phyloP scores from a whole-genome alignment of 805 yeast genomes.

The Candida odintsovae region DNA sequence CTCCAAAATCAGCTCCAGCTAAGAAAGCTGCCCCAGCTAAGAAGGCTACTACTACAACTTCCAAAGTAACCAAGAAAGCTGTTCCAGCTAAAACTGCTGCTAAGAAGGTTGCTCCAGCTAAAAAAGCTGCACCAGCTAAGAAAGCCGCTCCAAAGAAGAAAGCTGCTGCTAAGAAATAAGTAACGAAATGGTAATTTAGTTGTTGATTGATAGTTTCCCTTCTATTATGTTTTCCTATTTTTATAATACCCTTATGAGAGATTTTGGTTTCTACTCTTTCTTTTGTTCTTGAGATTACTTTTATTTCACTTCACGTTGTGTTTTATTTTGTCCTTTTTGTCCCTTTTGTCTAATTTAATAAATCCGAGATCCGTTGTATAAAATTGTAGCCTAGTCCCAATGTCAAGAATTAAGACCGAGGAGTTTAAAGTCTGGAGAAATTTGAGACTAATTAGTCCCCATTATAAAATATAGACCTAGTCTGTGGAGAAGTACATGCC shows the following conservation, averaged over 20 bases:
- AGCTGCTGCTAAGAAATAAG: constrained; percentile 10
- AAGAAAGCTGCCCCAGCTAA: constrained; percentile 23
- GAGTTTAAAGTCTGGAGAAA: neutral
- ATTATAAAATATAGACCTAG: too few relatives aligned
- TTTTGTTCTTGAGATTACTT: neutral
- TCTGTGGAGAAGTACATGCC: too few relatives aligned
- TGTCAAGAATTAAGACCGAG: neutral
- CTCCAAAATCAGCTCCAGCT: constrained; percentile 25
- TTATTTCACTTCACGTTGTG: neutral
- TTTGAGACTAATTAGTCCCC: neutral
- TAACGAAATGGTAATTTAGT: neutral
- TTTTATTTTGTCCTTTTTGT: neutral
- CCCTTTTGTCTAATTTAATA: neutral
- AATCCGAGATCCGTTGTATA: neutral
- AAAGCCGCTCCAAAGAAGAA: constrained; percentile 6
- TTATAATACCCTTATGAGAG: neutral
- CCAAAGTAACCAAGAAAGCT: constrained; percentile 9
- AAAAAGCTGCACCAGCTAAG: constrained; percentile 16
- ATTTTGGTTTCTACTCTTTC: neutral
- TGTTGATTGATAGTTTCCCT: neutral
- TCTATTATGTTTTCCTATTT: neutral
- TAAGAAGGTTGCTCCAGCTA: constrained; percentile 12
- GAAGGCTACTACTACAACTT: constrained; percentile 16
- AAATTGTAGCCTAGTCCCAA: neutral
- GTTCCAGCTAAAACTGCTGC: constrained; percentile 16